Percentiles rank a stretch among this genome's conserved stretches.
These are phyloP conservation scores for Phytopythium cucurbitacearum DNA, from an alignment of 352 stramenopile species.

Conservation along the genomic window DNA sequence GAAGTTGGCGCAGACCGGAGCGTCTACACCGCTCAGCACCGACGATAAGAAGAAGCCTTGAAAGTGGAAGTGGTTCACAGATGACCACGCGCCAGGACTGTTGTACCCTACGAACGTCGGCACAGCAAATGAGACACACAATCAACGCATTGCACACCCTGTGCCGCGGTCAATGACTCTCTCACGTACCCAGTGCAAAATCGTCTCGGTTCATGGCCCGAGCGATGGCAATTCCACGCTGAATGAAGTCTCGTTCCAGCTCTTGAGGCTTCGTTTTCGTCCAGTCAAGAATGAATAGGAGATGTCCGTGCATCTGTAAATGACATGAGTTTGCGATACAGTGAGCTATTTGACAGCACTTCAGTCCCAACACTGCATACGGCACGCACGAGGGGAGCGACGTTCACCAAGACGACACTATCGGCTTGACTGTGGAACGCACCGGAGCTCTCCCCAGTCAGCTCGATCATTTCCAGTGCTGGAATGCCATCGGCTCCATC, in stretches of 20 bases:
- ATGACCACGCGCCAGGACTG: constrained; percentile 69
- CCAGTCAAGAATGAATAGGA: constrained; percentile 53
- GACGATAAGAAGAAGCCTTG: constrained; percentile 52
- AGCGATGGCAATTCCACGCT: constrained; percentile 18
- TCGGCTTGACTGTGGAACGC: not conserved
- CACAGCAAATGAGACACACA: not conserved
- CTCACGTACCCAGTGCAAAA: constrained; percentile 42
- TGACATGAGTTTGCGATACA: not conserved
- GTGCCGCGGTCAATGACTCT: not conserved
- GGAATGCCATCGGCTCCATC: not conserved
- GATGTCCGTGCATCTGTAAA: constrained; percentile 49
- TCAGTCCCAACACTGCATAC: not conserved
- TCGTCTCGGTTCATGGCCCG: constrained; percentile 17
- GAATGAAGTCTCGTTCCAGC: constrained; percentile 27
- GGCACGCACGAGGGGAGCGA: constrained; percentile 51
- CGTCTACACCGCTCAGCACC: not conserved
- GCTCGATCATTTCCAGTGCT: constrained; percentile 1
- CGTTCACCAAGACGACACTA: constrained; percentile 52
- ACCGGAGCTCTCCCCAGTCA: constrained; percentile 4
- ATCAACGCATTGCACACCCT: not conserved
- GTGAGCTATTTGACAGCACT: not conserved
- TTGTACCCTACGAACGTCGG: constrained; percentile 44
- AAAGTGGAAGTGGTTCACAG: constrained; percentile 74
- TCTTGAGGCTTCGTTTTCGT: constrained; percentile 25
- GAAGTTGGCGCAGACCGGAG: constrained; percentile 16